These are phyloP conservation scores for Rhizophora apiculata DNA, from an alignment of 345 rosid genomes.

Conservation along the genomic window DNA sequence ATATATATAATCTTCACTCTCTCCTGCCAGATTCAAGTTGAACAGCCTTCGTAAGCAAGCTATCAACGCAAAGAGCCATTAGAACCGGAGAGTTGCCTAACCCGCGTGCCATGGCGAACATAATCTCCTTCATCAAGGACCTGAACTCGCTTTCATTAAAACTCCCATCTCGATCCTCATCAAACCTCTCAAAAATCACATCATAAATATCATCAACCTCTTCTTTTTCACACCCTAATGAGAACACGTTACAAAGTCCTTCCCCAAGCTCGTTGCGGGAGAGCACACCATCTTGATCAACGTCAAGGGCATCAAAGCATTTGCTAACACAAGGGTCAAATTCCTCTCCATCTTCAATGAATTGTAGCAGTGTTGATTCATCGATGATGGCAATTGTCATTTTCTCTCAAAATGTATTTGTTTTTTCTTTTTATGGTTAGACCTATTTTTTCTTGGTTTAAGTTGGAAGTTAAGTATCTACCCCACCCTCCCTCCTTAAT, in stretches of 20 bases:
- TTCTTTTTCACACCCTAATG: slow-evolving; percentile 30
- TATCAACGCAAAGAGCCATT: slow-evolving; percentile 38
- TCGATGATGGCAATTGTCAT: slow-evolving; percentile 42
- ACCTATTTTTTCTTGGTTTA: no score
- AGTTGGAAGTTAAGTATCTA: background rate
- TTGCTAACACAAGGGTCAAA: slow-evolving; percentile 29
- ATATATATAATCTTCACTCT: no score
- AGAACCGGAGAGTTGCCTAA: slow-evolving; percentile 42
- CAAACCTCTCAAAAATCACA: slow-evolving; percentile 44
- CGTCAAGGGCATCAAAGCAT: slow-evolving; percentile 40
- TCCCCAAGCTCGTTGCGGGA: slow-evolving; percentile 30
- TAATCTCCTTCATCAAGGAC: slow-evolving; percentile 39
- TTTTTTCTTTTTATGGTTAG: no score
- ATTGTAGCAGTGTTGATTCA: slow-evolving; percentile 36
- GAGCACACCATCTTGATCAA: slow-evolving; percentile 36
- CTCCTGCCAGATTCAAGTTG: slow-evolving; percentile 30
- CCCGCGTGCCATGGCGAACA: slow-evolving; percentile 52
- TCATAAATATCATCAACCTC: slow-evolving; percentile 12
- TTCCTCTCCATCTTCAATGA: slow-evolving; percentile 30
- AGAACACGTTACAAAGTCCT: slow-evolving; percentile 31
- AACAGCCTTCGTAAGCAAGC: slow-evolving; percentile 55
- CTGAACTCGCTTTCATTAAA: slow-evolving; percentile 28
- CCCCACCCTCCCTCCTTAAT: background rate
- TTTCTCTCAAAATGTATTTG: background rate
- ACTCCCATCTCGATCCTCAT: slow-evolving; percentile 26